These are phyloP conservation scores for Avena sativa DNA, from an alignment of 176 grass and related monocot species.

Conservation along the genomic window DNA sequence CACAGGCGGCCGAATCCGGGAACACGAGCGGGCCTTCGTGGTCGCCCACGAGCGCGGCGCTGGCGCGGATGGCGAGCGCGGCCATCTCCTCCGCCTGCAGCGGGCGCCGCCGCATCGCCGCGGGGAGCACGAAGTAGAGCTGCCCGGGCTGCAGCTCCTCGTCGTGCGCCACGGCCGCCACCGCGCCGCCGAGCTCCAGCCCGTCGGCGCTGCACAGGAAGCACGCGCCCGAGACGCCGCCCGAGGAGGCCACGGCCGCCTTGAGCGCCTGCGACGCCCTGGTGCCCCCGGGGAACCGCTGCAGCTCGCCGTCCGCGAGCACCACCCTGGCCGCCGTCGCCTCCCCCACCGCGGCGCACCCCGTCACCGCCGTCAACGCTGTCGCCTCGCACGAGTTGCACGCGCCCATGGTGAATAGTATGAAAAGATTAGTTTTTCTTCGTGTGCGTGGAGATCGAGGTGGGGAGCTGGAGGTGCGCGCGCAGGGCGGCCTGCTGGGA, in stretches of 20 bases:
- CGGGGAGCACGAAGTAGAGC: constrained; percentile 91
- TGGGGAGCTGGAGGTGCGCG: background rate
- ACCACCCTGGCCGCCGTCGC: constrained; percentile 65
- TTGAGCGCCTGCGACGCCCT: constrained; percentile 64
- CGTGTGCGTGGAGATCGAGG: background rate
- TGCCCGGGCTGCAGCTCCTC: constrained; percentile 83
- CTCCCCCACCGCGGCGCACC: constrained; percentile 11
- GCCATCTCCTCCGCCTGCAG: constrained; percentile 87
- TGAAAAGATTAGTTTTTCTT: too few species aligned
- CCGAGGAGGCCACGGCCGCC: background rate
- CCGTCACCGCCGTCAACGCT: constrained; percentile 50
- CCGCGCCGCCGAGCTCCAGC: constrained; percentile 65
- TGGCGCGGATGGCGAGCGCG: constrained; percentile 78
- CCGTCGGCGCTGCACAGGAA: constrained; percentile 88
- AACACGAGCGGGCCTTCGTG: constrained; percentile 60
- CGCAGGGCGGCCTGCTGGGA: background rate
- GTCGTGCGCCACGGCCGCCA: constrained; percentile 45
- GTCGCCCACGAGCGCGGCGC: constrained; percentile 65
- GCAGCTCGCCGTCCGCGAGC: constrained; percentile 62
- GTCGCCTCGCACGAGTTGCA: constrained; percentile 87
- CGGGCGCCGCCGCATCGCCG: constrained; percentile 58
- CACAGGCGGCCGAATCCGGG: constrained; percentile 12
- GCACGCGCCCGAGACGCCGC: background rate
- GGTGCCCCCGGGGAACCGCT: constrained; percentile 63
- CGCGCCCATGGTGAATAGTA: constrained; percentile 50